Evolutionary conservation across 148 eudicot species (phyloP), one percentile per base, ranked within the genome.

Genomic region (Pharnaceum exiguum): DNA sequence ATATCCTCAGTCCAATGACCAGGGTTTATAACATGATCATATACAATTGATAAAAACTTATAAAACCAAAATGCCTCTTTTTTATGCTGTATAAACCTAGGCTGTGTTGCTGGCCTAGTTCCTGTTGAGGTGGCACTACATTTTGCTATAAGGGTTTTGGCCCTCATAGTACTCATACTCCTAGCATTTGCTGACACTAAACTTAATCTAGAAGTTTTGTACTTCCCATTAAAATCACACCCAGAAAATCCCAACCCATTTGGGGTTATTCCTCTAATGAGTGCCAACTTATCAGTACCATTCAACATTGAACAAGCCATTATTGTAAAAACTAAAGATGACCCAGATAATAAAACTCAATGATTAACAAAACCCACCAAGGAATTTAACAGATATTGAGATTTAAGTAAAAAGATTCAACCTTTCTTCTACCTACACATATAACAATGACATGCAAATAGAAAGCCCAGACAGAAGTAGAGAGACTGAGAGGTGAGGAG

Each of bases 61-160:
- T 90, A 90, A 52, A 90, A 90, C 97, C 95, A 90, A 67, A 87
- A 87, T 0, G 97, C 97, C 70, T 87, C 95, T 59, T 87, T 68
- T 49, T 90, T 90, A 79, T 90, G 91, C 33, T 90, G 95, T 49
- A 90, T 87, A 68, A 90, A 90, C 61, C 97, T 80, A 12, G 90
- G 95, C 59, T 91, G 95, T 35, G 97, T 81, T 31, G 76, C 78
- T 28, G 97, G 94, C 62, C 97, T 82, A 11, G 97, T 58, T 1
- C 80, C 76, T 49, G 94, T 73, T 0, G 38, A 35, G 7, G 38
- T 6, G 12, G 77, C 16, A 63, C 86, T 90, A 60, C 90, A 86
- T 69, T 63, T 81, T 30, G 91, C 71, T 12, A 62, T 18, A 18
- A 72, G 65, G 73, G 73, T 66, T 68, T 63, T 75, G n/a, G 48